A percentile compares a stretch with the other conserved stretches of the same genome.
Evolutionary conservation across 2,329 filamentous ascomycete genomes (phyloP).

Genomic region (Penicillium brasilianum): DNA sequence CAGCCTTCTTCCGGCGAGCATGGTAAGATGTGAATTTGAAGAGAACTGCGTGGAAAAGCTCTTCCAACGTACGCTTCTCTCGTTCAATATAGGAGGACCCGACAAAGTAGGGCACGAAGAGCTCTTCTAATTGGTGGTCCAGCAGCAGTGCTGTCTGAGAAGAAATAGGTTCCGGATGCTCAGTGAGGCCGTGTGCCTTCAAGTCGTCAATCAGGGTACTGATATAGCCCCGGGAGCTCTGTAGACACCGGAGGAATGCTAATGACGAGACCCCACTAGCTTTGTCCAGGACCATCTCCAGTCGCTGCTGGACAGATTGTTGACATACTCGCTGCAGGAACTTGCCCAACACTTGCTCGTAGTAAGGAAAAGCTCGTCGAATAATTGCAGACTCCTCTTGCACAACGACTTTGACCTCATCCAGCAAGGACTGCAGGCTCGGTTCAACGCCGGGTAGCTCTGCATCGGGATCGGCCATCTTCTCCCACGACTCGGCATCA

Average conservation of each 20-base stretch:
- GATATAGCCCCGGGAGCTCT: constrained; percentile 89
- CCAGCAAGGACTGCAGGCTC: constrained; percentile 86
- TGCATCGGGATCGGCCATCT: constrained; percentile 89
- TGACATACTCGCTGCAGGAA: constrained; percentile 97
- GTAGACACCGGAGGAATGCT: constrained; percentile 86
- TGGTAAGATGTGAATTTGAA: constrained; percentile 99
- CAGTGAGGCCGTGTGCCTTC: constrained; percentile 91
- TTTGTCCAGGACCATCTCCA: constrained; percentile 96
- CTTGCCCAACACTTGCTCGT: constrained; percentile 89
- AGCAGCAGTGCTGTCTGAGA: constrained; percentile 75
- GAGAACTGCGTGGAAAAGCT: constrained; percentile 85
- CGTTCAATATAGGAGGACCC: constrained; percentile 69
- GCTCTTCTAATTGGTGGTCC: constrained; percentile 70
- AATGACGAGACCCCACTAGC: constrained; percentile 89
- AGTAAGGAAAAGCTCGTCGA: constrained; percentile 92
- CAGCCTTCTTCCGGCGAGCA: constrained; percentile 75
- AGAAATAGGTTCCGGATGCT: constrained; percentile 90
- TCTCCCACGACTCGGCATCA: constrained; percentile 77
- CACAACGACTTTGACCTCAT: constrained; percentile 93
- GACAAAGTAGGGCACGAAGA: constrained; percentile 70
- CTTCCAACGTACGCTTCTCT: constrained; percentile 71
- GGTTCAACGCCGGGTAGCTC: constrained; percentile 91
- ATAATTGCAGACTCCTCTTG: constrained; percentile 98
- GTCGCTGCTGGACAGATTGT: constrained; percentile 92
- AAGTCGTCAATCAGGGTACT: constrained; percentile 86